Evolutionary conservation across 257 asterid species (phyloP).

Genomic region (Cinchona pubescens): DNA sequence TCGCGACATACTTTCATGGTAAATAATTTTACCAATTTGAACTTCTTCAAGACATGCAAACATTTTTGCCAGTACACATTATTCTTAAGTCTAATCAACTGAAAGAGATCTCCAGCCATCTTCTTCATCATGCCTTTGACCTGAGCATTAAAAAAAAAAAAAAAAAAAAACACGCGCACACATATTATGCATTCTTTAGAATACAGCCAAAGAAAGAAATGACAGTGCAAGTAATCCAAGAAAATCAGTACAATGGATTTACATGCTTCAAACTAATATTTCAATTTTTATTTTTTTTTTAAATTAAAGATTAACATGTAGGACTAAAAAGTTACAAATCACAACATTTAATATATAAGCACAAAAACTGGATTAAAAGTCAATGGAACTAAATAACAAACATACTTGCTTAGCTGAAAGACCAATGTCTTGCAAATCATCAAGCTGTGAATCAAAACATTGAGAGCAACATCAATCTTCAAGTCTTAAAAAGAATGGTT

Average conservation of each 20-base stretch:
- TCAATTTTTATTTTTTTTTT: not conserved
- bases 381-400: not conserved
- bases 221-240: not conserved
- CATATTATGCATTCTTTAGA: not conserved
- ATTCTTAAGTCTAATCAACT: conserved; percentile 17
- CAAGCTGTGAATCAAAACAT: conserved; percentile 46
- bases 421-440: conserved; percentile 73
- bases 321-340: not conserved
- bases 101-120: conserved; percentile 59
- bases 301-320: not conserved
- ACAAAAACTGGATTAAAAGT: not conserved
- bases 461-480: conserved; percentile 12
- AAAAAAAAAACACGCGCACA: not conserved
- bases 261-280: not conserved
- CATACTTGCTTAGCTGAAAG: conserved; percentile 80
- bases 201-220: not conserved
- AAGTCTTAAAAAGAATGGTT: not conserved
- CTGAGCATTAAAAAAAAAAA: conserved; percentile 29
- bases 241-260: not conserved
- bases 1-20: not conserved
- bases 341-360: not conserved
- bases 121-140: conserved; percentile 68
- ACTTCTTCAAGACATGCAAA: conserved; percentile 7
- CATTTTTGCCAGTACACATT: conserved; percentile 21
- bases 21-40: conserved; percentile 22